phyloP scores from a whole-genome alignment of 1,284 basidiomycete genomes.

The Puccinia hordei region DNA sequence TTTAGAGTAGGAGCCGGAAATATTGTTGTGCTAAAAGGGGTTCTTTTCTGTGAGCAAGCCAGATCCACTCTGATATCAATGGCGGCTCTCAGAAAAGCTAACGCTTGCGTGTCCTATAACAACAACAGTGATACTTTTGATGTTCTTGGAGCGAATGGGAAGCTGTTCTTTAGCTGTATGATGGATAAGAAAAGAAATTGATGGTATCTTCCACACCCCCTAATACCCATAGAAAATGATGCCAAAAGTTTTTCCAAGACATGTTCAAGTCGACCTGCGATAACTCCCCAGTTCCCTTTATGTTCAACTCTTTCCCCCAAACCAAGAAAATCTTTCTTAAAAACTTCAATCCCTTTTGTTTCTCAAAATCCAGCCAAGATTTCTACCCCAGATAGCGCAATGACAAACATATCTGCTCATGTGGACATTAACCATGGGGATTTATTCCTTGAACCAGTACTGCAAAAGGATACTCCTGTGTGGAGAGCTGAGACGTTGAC shows the following conservation, averaged over 20 bases:
- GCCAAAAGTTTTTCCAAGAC: background rate
- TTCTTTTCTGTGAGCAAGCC: background rate
- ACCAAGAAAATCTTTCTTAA: too few relatives aligned
- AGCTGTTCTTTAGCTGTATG: background rate
- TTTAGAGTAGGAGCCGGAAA: background rate
- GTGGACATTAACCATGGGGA: background rate
- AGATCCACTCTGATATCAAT: background rate
- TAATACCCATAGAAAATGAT: background rate
- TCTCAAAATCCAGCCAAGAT: background rate
- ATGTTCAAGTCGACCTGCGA: background rate
- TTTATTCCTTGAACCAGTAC: background rate
- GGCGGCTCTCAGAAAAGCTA: background rate
- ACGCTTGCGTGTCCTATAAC: background rate
- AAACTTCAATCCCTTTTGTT: too few relatives aligned
- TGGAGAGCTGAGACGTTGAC: background rate
- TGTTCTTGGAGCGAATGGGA: too few relatives aligned
- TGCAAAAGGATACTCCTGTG: background rate
- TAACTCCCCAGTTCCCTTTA: background rate
- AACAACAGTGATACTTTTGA: background rate
- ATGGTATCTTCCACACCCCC: background rate
- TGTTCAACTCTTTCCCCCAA: too few relatives aligned
- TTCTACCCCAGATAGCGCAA: background rate
- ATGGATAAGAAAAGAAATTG: background rate
- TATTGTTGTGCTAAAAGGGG: background rate
- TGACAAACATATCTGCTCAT: background rate